A percentile compares a stretch with the other conserved stretches of the same genome.
Conservation (phyloP, 1,139 yeast species). For the Suhomyces guaymorum region DNA sequence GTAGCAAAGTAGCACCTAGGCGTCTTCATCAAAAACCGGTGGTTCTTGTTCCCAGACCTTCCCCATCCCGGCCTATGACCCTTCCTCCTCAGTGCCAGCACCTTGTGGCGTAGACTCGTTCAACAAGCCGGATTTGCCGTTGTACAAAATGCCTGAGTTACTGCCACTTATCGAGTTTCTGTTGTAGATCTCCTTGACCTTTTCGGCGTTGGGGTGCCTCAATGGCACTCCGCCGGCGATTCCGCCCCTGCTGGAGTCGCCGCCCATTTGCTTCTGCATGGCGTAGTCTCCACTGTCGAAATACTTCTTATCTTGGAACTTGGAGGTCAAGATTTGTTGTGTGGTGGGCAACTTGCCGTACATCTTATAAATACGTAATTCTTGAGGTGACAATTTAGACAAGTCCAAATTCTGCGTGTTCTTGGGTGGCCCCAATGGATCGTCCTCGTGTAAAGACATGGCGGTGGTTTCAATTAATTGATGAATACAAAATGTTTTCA, state of each 20-base stretch:
- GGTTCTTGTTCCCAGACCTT: no score
- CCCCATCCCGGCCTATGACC: no score
- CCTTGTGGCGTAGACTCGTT: slow-evolving; percentile 40
- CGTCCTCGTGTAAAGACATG: slow-evolving; percentile 36
- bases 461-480: not conserved
- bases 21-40: no score
- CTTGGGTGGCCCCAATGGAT: slow-evolving; percentile 50
- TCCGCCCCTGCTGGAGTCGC: slow-evolving; percentile 25
- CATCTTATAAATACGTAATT: slow-evolving; percentile 66
- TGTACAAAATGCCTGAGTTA: slow-evolving; percentile 46
- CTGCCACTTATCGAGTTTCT: slow-evolving; percentile 48
- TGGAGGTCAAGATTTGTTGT: slow-evolving; percentile 76
- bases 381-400: slow-evolving; percentile 65
- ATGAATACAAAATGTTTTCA: slow-evolving; percentile 3
- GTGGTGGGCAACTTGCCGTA: slow-evolving; percentile 90
- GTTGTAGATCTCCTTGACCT: slow-evolving; percentile 49
- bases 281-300: slow-evolving; percentile 99
- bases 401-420: slow-evolving; percentile 54
- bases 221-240: slow-evolving; percentile 37
- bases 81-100: slow-evolving; percentile 21
- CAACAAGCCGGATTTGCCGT: slow-evolving; percentile 49
- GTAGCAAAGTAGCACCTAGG: no score
- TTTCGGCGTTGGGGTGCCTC: slow-evolving; percentile 52
- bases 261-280: slow-evolving; percentile 63
- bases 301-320: slow-evolving; percentile 84